Conservation (phyloP, 23 red algal species). For the Chondrus crispus region DNA sequence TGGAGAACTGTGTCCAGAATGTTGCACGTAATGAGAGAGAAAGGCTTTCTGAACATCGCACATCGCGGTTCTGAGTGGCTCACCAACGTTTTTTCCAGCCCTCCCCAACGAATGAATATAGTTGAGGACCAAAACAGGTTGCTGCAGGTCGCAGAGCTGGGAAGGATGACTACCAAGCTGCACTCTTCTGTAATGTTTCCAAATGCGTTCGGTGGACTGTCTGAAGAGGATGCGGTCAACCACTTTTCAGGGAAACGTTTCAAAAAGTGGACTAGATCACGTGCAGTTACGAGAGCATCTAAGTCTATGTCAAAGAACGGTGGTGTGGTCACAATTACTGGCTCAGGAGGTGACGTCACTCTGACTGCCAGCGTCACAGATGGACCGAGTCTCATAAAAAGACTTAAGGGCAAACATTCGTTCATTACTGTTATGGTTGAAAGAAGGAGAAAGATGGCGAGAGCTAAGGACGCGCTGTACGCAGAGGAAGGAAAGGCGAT, state of each 20-base stretch:
- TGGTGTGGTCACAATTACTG: no score
- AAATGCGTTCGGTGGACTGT: not conserved
- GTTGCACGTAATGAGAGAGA: not conserved
- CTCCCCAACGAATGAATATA: not conserved
- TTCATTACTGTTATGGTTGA: no score
- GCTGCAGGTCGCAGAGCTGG: not conserved
- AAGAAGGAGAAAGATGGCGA: no score
- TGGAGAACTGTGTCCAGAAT: not conserved
- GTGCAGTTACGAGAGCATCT: no score
- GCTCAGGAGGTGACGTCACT: no score
- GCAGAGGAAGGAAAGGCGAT: no score
- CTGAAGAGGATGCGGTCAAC: not conserved
- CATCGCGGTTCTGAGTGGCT: not conserved
- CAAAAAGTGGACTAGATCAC: not conserved
- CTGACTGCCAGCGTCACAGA: no score
- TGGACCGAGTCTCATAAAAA: no score
- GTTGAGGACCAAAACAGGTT: not conserved
- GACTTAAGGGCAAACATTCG: no score
- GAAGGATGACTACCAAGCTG: not conserved
- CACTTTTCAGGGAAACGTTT: not conserved
- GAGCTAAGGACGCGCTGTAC: no score
- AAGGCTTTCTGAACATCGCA: not conserved
- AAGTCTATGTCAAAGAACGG: no score
- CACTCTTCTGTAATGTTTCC: not conserved
- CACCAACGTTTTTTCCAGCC: not conserved